Evolutionary conservation across 108 stramenopile species (phyloP).

Genomic region (Schizochytrium sp.): DNA sequence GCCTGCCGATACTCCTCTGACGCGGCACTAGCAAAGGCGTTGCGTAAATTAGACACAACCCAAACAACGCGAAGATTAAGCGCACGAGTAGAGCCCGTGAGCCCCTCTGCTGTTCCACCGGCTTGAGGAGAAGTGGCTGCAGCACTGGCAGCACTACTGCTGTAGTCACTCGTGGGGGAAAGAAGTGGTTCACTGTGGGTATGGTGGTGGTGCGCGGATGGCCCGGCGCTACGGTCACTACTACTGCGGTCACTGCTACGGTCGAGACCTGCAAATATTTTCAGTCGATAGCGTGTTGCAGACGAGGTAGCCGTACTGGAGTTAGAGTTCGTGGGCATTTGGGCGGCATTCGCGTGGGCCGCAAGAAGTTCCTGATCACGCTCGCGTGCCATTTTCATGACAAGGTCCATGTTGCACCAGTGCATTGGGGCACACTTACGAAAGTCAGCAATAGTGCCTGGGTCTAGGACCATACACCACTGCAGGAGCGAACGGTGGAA

Average conservation of each 20-base stretch:
- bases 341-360: background rate
- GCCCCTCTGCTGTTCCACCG: too few relatives aligned
- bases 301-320: too few relatives aligned
- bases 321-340: too few relatives aligned
- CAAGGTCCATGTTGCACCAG: constrained; percentile 42
- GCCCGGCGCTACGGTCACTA: too few relatives aligned
- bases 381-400: constrained; percentile 34
- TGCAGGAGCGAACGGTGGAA: constrained; percentile 53
- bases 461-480: constrained; percentile 49
- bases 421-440: constrained; percentile 53
- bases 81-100: background rate
- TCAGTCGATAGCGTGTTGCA: too few relatives aligned
- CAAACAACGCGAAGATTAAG: constrained; percentile 36
- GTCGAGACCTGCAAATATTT: too few relatives aligned
- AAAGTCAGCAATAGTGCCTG: constrained; percentile 42
- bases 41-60: constrained; percentile 47
- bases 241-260: too few relatives aligned
- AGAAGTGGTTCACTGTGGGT: too few relatives aligned
- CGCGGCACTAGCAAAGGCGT: constrained; percentile 4
- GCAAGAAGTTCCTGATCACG: constrained; percentile 12
- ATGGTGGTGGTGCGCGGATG: too few relatives aligned
- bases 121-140: too few relatives aligned
- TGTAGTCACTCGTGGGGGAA: too few relatives aligned
- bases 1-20: constrained; percentile 46
- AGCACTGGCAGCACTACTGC: too few relatives aligned